Base-by-base conservation (phyloP, 2,329 filamentous ascomycete species). In the Cytospora piceae region DNA sequence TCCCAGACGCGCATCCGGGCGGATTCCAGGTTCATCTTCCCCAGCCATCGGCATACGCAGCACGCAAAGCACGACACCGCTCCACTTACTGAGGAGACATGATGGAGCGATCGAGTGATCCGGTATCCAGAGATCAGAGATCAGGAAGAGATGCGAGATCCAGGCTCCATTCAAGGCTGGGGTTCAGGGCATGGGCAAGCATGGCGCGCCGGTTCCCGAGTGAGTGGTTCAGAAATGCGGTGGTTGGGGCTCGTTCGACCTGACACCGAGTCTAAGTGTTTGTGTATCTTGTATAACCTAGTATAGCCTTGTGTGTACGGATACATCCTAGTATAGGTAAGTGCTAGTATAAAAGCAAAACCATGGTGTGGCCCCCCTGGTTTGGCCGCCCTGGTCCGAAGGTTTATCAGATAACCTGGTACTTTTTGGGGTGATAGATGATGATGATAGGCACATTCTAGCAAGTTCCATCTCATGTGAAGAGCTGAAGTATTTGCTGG, bases 41-140 rank as follows among this genome's bases (percentile, higher is more conserved):
- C 66, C 66, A 65, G 63, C 63, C 66, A 67, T 67, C 63, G 42
- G 22, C 61, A 64, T 59, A 42, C 52, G 55, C 27, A 64, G 20
- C 51, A 54, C 22, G n/a, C n/a, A 22, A 49, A 22, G 46, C 46
- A 49, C 46, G 46, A 49, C 46, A 49, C 46, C 46, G 46, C 46
- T 49, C 46, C 46, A 49, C 46, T 49, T n/a, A 49, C n/a, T 49
- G 46, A 49, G 46, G 46, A 49, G 46, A 22, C 46, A 29, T n/a
- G 39, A 42, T 17, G 39, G 22, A 49, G 46, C 24, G n/a, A 49
- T 49, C n/a, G 6, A 12, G n/a, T 15, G 27, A 22, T 22, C 42
- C 17, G 6, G 15, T 20, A 22, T 46, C 42, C 42, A n/a, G 20
- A 22, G 11, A 49, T 49, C n/a, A 49, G 46, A 24, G 31, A 20